phyloP scores from a whole-genome alignment of 2,329 filamentous ascomycete species.

The Botrytis sinoallii region DNA sequence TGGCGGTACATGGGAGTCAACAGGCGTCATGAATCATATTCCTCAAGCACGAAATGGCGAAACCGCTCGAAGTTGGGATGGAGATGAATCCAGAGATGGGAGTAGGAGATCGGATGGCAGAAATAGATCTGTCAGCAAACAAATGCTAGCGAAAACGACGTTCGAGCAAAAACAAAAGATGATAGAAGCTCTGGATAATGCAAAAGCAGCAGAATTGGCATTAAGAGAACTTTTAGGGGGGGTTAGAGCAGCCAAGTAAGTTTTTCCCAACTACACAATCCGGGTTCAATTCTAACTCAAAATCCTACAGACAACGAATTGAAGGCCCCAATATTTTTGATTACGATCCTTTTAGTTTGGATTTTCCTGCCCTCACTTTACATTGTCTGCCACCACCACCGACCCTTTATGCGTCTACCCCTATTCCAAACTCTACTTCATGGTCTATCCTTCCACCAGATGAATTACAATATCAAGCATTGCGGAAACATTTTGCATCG shows the following conservation, averaged over 20 bases:
- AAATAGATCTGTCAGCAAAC: constrained; percentile 46
- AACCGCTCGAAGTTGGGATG: constrained; percentile 39
- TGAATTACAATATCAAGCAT: constrained; percentile 68
- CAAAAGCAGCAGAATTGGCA: constrained; percentile 78
- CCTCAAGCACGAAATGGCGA: constrained; percentile 51
- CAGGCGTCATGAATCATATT: constrained; percentile 75
- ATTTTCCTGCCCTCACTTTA: constrained; percentile 81
- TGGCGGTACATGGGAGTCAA: constrained; percentile 68
- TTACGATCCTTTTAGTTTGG: constrained; percentile 81
- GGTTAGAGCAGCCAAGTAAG: constrained; percentile 78
- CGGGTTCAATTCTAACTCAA: not conserved
- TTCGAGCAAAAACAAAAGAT: constrained; percentile 62
- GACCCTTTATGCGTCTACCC: constrained; percentile 73
- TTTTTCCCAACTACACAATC: constrained; percentile 20
- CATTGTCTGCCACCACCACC: constrained; percentile 77
- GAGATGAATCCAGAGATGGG: constrained; percentile 37
- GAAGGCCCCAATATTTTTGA: constrained; percentile 63
- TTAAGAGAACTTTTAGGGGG: constrained; percentile 78
- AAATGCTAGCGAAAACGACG: constrained; percentile 49
- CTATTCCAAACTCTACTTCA: constrained; percentile 72
- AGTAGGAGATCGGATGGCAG: constrained; percentile 36
- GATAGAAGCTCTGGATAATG: constrained; percentile 72
- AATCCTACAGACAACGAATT: constrained; percentile 48
- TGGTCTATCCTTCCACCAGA: constrained; percentile 79
- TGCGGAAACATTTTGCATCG: constrained; percentile 64